A percentile compares a stretch with the other conserved stretches of the same genome.
Conservation (phyloP, 352 stramenopile genomes). For the Phytophthora hybrid region DNA sequence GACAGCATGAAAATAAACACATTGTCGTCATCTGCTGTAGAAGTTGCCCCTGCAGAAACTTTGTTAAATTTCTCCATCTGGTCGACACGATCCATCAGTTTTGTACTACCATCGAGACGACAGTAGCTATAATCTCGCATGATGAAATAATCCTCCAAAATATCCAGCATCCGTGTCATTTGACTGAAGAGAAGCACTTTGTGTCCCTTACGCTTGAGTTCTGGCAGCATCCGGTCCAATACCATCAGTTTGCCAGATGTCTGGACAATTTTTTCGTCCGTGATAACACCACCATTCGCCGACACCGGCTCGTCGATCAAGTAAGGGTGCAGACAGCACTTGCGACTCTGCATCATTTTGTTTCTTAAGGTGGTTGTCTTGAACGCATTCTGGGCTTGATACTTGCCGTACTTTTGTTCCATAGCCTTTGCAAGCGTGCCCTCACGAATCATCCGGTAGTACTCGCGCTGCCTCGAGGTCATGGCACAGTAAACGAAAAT, state of each 20-base stretch:
- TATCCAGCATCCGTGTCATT: constrained; percentile 98
- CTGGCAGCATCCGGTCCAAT: constrained; percentile 97
- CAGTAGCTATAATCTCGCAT: constrained; percentile 94
- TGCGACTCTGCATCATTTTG: constrained; percentile 83
- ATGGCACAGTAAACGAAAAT: constrained; percentile 98
- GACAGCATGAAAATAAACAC: constrained; percentile 89
- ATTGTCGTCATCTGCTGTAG: constrained; percentile 47
- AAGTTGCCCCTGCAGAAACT: constrained; percentile 33
- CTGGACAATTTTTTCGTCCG: constrained; percentile 92
- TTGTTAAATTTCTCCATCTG: constrained; percentile 99
- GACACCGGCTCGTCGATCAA: constrained; percentile 88
- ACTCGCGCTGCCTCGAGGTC: constrained; percentile 94
- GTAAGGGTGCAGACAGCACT: constrained; percentile 91
- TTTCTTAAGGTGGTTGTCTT: constrained; percentile 73
- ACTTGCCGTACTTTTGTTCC: constrained; percentile 79
- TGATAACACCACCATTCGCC: constrained; percentile 56
- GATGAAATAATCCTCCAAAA: constrained; percentile 96
- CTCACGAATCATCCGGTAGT: constrained; percentile 95
- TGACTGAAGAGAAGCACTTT: constrained; percentile 99
- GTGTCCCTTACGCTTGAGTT: constrained; percentile 96
- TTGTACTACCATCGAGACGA: constrained; percentile 96
- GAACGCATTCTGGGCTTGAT: constrained; percentile 52
- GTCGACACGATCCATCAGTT: constrained; percentile 92
- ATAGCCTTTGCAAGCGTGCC: constrained; percentile 90
- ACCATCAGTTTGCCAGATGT: constrained; percentile 98